phyloP scores from a whole-genome alignment of 495 filamentous ascomycete species.

The Daldinia decipiens region DNA sequence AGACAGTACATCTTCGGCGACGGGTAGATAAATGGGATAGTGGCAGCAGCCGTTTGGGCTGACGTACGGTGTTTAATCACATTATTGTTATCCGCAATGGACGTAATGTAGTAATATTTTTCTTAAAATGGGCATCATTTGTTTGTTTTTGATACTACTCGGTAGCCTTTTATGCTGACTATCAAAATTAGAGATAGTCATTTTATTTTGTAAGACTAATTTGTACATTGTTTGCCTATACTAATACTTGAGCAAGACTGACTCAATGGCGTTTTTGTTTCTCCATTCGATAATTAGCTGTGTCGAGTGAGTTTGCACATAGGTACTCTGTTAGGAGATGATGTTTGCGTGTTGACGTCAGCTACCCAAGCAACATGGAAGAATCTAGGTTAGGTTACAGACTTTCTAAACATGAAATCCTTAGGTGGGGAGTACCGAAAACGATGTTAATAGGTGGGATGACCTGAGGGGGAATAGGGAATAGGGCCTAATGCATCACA shows the following conservation, averaged over 20 bases:
- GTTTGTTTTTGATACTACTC: background rate
- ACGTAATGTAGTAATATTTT: background rate
- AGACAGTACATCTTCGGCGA: constrained; percentile 36
- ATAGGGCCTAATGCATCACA: background rate
- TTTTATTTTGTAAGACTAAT: background rate
- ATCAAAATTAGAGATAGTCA: background rate
- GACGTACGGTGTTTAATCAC: background rate
- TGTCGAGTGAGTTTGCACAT: background rate
- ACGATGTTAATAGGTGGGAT: constrained; percentile 1
- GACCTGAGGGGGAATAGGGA: background rate
- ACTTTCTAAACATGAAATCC: background rate
- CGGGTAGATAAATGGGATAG: constrained; percentile 19
- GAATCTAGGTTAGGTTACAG: too few relatives aligned
- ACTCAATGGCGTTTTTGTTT: too few relatives aligned
- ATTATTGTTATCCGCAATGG: constrained; percentile 1
- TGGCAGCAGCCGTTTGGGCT: background rate
- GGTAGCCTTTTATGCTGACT: background rate
- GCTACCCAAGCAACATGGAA: background rate
- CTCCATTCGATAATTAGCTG: too few relatives aligned
- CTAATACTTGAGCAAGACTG: too few relatives aligned
- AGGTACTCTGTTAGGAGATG: too few relatives aligned
- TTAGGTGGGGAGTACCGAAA: constrained; percentile 2
- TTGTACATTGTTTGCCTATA: too few relatives aligned
- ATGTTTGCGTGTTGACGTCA: background rate
- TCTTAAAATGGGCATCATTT: background rate